Conservation (phyloP, 768 basidiomycete species). For the Hydnum rufescens region DNA sequence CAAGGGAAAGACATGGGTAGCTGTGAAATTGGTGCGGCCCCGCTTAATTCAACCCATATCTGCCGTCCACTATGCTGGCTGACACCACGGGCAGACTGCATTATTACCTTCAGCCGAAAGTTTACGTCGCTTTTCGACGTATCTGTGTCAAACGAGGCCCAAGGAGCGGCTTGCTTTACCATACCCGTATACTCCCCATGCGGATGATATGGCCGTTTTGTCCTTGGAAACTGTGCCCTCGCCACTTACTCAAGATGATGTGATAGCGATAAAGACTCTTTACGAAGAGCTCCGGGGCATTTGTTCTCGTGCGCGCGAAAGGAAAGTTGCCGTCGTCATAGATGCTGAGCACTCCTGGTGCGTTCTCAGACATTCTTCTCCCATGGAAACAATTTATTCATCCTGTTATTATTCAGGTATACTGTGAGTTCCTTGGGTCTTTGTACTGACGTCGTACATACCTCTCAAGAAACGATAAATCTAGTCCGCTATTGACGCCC, state of each 20-base stretch:
- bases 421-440: neutral
- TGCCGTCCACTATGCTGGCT: neutral
- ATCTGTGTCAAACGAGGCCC: conserved; percentile 21
- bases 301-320: conserved; percentile 36
- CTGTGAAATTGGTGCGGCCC: conserved; percentile 52
- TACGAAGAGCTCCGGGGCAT: conserved; percentile 42
- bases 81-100: conserved; percentile 31
- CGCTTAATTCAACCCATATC: neutral
- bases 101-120: conserved; percentile 42
- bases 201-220: conserved; percentile 31
- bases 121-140: conserved; percentile 39
- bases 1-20: conserved; percentile 58
- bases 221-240: conserved; percentile 6
- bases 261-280: conserved; percentile 38
- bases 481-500: conserved; percentile 71
- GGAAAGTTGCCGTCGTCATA: conserved; percentile 1
- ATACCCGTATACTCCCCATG: conserved; percentile 49
- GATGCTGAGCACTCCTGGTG: conserved; percentile 1
- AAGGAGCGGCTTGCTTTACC: conserved; percentile 21
- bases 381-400: neutral
- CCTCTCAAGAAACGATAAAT: too few relatives aligned
- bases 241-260: conserved; percentile 32
- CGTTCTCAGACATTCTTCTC: neutral
- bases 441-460: neutral
- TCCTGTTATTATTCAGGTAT: neutral